These are phyloP conservation scores for Lonicera japonica DNA, from an alignment of 129 eudicot species.

Conservation along the genomic window DNA sequence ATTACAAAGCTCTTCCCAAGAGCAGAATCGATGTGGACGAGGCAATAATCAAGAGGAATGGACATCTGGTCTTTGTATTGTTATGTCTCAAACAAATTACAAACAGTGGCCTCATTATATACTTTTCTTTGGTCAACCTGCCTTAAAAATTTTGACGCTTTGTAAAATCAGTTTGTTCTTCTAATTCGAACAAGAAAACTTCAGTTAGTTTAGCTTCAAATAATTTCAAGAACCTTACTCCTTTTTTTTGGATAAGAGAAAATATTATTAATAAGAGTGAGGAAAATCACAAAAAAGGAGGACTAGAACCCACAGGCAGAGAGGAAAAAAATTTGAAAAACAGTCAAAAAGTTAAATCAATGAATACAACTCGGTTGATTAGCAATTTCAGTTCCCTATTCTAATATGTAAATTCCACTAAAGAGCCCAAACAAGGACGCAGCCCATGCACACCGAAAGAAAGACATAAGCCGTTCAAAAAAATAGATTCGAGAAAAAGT, in stretches of 20 bases:
- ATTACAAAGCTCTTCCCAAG: too few species aligned
- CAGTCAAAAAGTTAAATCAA: too few species aligned
- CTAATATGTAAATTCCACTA: neutral
- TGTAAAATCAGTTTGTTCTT: neutral
- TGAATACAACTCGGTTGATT: too few species aligned
- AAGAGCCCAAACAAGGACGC: neutral
- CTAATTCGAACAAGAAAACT: too few species aligned
- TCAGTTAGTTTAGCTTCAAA: too few species aligned
- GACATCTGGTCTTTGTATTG: neutral
- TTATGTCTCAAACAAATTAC: neutral
- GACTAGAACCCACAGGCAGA: too few species aligned
- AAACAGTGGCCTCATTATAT: neutral
- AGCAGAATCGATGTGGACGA: too few species aligned
- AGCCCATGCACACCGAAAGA: neutral
- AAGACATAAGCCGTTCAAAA: neutral
- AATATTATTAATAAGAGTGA: too few species aligned
- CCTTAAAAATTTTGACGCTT: neutral
- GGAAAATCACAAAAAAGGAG: too few species aligned
- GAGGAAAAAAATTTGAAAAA: too few species aligned
- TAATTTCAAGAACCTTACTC: too few species aligned
- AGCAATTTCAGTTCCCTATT: neutral
- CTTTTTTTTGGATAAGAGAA: too few species aligned
- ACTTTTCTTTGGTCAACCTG: neutral
- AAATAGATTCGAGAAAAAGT: neutral
- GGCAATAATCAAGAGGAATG: neutral